phyloP scores from a whole-genome alignment of 345 rosid genomes.

The Euphorbia peplus region DNA sequence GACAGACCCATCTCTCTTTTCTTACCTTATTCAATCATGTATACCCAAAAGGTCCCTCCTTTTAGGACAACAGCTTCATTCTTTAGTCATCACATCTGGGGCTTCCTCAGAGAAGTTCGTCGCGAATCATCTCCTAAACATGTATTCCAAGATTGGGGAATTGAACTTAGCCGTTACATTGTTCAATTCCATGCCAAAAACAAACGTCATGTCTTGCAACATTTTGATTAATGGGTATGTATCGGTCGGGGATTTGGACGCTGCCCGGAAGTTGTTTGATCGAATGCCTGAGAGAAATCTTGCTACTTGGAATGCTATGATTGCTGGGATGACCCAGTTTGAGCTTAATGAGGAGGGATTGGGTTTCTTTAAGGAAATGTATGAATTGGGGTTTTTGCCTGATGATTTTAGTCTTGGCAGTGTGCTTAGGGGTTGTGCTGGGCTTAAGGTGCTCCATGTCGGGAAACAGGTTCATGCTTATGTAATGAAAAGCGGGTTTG shows the following conservation, averaged over 20 bases:
- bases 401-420: constrained; percentile 66
- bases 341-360: constrained; percentile 61
- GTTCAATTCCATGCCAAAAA: constrained; percentile 45
- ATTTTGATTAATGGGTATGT: constrained; percentile 57
- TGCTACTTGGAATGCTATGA: constrained; percentile 69
- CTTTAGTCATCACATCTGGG: constrained; percentile 61
- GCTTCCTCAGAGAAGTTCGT: constrained; percentile 54
- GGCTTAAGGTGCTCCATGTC: constrained; percentile 34
- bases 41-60: constrained; percentile 28
- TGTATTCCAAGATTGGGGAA: constrained; percentile 67
- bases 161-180: constrained; percentile 37
- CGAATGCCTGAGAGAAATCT: constrained; percentile 60
- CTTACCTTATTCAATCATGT: constrained; percentile 56
- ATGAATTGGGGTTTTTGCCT: constrained; percentile 40
- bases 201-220: constrained; percentile 74
- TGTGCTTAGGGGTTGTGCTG: constrained; percentile 65
- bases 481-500: constrained; percentile 48
- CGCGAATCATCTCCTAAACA: constrained; percentile 63
- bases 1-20: constrained; percentile 54
- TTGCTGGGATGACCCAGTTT: constrained; percentile 47
- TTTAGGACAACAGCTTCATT: constrained; percentile 63
- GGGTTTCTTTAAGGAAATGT: constrained; percentile 51
- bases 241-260: constrained; percentile 38
- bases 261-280: constrained; percentile 59
- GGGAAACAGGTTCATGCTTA: constrained; percentile 64